Base-by-base conservation (phyloP, 768 basidiomycete genomes). In the Boletus fagicola region DNA sequence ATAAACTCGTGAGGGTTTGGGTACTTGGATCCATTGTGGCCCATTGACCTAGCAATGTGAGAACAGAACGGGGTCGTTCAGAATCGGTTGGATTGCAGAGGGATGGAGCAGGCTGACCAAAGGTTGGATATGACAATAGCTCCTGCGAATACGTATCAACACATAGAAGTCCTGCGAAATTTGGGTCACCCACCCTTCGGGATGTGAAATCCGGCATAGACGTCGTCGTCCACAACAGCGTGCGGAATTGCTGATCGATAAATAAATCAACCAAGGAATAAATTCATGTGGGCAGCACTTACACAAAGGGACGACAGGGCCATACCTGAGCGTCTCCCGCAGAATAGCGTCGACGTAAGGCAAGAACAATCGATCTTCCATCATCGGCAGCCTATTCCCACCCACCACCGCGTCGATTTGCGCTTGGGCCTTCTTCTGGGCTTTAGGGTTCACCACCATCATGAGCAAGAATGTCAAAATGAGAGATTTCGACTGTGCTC, bases 151-250 rank as follows among this genome's bases (percentile, higher is more conserved):
- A n/a, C 9, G 3, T 11, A 24, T 68, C 18, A 57, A 22, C 18
- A 31, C 2, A 36, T 8, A 16, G 11, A 13, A 24, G 26, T n/a
- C 35, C 13, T 0, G 4, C 16, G 6, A 22, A 33, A 39, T 40
- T 22, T 40, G 33, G 15, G 12, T 7, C 13, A 26, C 49, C 35
- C 24, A 68, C 65, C 65, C 58, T 76, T 76, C 5, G 85, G 84
- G 47, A 86, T 86, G 9, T 76, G 67, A 54, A 78, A 80, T n/a
- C 78, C 76, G 33, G 72, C 68, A 57, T 79, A 81, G 7, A 73
- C 53, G 33, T 81, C 80, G 35, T 80, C 78, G 24, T 75, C 58
- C 1, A 76, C 76, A 8, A 64, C 51, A 22, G 62, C 52, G 57
- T 73, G 76, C 9, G 75, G 68, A 12, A 74, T 39, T 0, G 68